These are phyloP conservation scores for Nemania diffusa DNA, from an alignment of 2,329 filamentous ascomycete genomes.

Conservation along the genomic window DNA sequence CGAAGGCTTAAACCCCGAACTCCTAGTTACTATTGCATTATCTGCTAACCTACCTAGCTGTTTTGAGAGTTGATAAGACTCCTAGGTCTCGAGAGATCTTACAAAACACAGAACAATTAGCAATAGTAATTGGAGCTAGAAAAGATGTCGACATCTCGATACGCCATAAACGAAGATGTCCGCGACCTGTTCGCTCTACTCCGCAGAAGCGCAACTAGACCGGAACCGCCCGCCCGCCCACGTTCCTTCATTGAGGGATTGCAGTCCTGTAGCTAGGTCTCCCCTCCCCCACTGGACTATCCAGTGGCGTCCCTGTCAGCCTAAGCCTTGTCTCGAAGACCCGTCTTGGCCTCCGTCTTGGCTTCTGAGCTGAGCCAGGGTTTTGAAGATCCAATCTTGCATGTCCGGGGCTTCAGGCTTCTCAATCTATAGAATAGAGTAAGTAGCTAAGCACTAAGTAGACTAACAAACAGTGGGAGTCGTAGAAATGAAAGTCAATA, in stretches of 20 bases:
- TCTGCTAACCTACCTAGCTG: neutral
- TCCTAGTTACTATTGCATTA: conserved; percentile 2
- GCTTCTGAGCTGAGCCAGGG: conserved; percentile 22
- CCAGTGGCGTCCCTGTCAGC: conserved; percentile 18
- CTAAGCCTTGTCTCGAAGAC: conserved; percentile 24
- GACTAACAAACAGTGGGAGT: neutral
- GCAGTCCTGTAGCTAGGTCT: neutral
- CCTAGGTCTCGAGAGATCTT: neutral
- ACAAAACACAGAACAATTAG: neutral
- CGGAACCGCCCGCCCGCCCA: conserved; percentile 37
- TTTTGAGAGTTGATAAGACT: conserved; percentile 6
- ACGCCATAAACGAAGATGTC: conserved; percentile 9
- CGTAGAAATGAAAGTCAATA: neutral
- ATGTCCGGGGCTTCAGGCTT: neutral
- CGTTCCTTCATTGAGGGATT: conserved; percentile 2
- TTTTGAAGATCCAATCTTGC: neutral
- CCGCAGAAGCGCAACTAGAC: conserved; percentile 25
- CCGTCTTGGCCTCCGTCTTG: conserved; percentile 29
- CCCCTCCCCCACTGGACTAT: neutral
- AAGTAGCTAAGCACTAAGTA: neutral
- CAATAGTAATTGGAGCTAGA: conserved; percentile 18
- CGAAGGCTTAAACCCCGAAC: neutral
- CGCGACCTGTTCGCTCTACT: conserved; percentile 29
- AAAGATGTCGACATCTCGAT: conserved; percentile 15
- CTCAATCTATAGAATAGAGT: neutral